Evolutionary conservation across 805 yeast species (phyloP), one percentile per base, ranked within the genome.

Genomic region (Yarrowia sp.): DNA sequence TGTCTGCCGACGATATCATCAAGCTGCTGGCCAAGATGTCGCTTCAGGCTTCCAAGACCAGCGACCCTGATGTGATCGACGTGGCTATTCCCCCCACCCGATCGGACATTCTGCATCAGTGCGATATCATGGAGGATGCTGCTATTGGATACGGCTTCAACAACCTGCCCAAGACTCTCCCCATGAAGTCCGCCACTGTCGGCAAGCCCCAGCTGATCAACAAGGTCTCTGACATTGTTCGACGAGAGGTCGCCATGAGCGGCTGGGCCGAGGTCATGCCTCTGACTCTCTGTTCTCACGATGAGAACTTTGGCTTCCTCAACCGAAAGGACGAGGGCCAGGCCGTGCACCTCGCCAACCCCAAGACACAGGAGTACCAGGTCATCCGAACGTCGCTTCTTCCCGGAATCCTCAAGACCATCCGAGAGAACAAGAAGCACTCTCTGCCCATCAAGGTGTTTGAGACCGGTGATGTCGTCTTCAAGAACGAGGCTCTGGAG

Each of bases 41-140:
- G 14, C 82, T 95, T 69, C 75, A 75, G 64, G 95, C 96, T 28
- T 73, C 75, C 17, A 84, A 85, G 36, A 68, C 76, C 3, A 70
- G 74, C 0, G 81, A 84, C 69, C 71, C 77, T 8, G 80, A 85
- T 68, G 74, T 84, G 43, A 74, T 90, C 60, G 84, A 85, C 62
- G 92, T 92, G 65, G 74, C 78, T 42, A 85, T 95, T 66, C 99
- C 99, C 68, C 87, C 90, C 72, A 95, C 99, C 42, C 89, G 99
- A 81, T 87, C 98, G 10, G 99, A 95, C 77, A 84, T 95, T 68
- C 82, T 95, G 73, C 99, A 95, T 77, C 96, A 91, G 75, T 93
- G 98, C 82, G 99, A 95, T 78, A 87, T 95, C 70, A 90, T 95
- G 96, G 99, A 95, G 78, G 99, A 95, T 77, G 97, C 93, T 57